phyloP scores from a whole-genome alignment of 805 yeast genomes.

The Blastobotrys chiropterorum region DNA sequence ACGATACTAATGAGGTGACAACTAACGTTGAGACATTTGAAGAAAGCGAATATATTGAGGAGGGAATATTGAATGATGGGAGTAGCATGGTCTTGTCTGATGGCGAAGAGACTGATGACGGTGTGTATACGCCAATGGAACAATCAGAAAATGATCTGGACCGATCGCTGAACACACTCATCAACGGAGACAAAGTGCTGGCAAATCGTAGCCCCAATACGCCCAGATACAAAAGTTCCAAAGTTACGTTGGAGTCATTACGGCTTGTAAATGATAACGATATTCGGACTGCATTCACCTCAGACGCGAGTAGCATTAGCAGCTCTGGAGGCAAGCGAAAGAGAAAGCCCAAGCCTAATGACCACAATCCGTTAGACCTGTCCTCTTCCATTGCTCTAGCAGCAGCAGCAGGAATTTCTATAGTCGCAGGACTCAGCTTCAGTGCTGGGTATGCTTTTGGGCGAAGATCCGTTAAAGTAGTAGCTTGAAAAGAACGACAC shows the following conservation, averaged over 20 bases:
- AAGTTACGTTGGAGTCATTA: background rate
- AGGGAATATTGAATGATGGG: background rate
- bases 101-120: background rate
- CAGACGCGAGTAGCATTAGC: background rate
- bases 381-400: background rate
- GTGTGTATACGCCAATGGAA: background rate
- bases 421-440: slow-evolving; percentile 9
- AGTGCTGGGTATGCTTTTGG: slow-evolving; percentile 9
- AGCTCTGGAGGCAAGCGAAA: background rate
- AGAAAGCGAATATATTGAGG: background rate
- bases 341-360: background rate
- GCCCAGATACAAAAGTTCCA: background rate
- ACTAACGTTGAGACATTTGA: background rate
- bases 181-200: background rate
- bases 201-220: background rate
- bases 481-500: background rate
- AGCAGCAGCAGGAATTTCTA: slow-evolving; percentile 6
- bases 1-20: background rate
- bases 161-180: background rate
- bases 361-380: background rate
- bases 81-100: background rate
- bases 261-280: background rate
- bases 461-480: slow-evolving; percentile 3
- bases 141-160: background rate
- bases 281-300: background rate